phyloP scores from a whole-genome alignment of 2,329 filamentous ascomycete genomes.

The Cladosporium sp. region DNA sequence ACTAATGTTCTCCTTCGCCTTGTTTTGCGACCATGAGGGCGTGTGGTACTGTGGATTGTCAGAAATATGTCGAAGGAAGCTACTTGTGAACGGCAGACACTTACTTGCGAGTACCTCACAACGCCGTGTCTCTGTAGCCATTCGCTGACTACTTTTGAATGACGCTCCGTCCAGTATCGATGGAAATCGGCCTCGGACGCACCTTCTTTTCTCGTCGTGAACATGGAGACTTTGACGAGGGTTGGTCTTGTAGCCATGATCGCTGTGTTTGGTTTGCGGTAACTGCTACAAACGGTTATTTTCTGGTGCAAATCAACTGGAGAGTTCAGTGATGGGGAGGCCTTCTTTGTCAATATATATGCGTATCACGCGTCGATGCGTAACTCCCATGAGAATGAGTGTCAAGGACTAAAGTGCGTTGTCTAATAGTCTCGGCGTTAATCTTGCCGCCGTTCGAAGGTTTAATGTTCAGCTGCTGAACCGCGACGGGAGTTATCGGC shows the following conservation, averaged over 20 bases:
- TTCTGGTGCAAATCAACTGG: neutral
- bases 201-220: neutral
- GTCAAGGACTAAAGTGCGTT: neutral
- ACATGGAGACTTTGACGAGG: slow-evolving; percentile 3
- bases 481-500: neutral
- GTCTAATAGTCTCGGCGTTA: neutral
- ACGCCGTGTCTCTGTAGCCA: slow-evolving; percentile 22
- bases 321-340: neutral
- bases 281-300: neutral
- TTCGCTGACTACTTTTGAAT: slow-evolving; percentile 22
- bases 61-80: neutral
- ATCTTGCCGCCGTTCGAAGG: neutral
- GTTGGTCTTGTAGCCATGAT: neutral
- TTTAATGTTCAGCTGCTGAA: neutral
- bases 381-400: neutral
- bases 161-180: slow-evolving; percentile 22
- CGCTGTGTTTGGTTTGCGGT: neutral
- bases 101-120: slow-evolving; percentile 23
- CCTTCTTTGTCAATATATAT: neutral
- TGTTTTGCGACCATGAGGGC: neutral
- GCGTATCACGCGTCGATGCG: neutral
- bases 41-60: neutral
- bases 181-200: slow-evolving; percentile 24
- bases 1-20: neutral
- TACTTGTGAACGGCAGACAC: neutral